These are phyloP conservation scores for Lachancea waltii DNA, from an alignment of 805 yeast genomes.

Conservation along the genomic window DNA sequence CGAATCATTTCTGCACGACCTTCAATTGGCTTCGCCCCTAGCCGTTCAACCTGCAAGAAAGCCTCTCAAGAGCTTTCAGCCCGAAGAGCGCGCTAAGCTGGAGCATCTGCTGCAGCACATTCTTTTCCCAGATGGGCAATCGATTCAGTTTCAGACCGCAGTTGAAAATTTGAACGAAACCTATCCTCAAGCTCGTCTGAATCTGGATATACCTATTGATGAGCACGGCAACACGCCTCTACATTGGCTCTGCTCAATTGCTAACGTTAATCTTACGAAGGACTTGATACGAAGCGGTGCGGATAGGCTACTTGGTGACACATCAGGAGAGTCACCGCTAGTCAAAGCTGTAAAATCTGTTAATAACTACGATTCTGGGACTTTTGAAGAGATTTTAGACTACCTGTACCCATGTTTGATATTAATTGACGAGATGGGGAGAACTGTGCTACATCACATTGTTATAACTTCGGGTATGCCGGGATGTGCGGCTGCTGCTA, in stretches of 20 bases:
- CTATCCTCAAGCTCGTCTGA: conserved; percentile 32
- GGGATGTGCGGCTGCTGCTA: conserved; percentile 64
- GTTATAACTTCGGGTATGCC: conserved; percentile 72
- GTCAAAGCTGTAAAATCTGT: conserved; percentile 69
- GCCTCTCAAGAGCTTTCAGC: conserved; percentile 10
- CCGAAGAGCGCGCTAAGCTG: conserved; percentile 21
- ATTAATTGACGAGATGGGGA: conserved; percentile 57
- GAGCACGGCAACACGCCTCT: conserved; percentile 88
- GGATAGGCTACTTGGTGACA: conserved; percentile 58
- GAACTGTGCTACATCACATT: conserved; percentile 84
- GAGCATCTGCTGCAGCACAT: conserved; percentile 29
- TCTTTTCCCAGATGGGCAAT: conserved; percentile 23
- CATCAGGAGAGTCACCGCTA: conserved; percentile 81
- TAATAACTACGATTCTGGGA: conserved; percentile 71
- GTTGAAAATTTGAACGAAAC: conserved; percentile 21
- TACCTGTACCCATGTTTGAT: conserved; percentile 69
- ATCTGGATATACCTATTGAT: conserved; percentile 82
- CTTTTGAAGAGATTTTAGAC: conserved; percentile 65
- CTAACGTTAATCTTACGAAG: conserved; percentile 61
- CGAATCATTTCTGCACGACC: conserved; percentile 7
- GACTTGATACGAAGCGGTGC: conserved; percentile 65
- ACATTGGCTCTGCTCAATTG: conserved; percentile 95
- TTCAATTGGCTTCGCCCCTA: conserved; percentile 4
- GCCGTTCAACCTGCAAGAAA: conserved; percentile 8
- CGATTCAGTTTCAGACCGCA: conserved; percentile 16